Evolutionary conservation across 192 early-diverging fungal species (phyloP).

Genomic region (Backusella morwellensis): DNA sequence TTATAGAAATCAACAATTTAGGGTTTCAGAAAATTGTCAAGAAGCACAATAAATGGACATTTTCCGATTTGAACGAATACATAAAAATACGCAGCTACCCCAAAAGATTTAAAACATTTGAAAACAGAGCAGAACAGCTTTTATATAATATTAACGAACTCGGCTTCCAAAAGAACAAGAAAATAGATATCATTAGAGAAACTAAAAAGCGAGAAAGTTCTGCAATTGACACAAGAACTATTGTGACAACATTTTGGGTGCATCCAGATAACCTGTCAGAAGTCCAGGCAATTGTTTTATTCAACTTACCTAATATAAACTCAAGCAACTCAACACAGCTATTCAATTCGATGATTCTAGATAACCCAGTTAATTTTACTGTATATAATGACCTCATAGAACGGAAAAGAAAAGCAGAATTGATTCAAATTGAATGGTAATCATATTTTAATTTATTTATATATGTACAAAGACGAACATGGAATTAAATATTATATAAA

Average conservation of each 20-base stretch:
- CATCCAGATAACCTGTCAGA: conserved; percentile 88
- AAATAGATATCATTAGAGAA: background rate
- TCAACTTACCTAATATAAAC: conserved; percentile 79
- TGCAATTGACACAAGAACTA: background rate
- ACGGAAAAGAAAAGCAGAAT: background rate
- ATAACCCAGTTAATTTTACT: background rate
- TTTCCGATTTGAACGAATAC: conserved; percentile 64
- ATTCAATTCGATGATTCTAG: background rate
- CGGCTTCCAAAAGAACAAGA: background rate
- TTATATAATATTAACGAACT: background rate
- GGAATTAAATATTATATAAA: background rate
- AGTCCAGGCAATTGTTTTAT: conserved; percentile 83
- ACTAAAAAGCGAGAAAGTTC: background rate
- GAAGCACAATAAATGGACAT: conserved; percentile 93
- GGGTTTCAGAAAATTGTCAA: conserved; percentile 91
- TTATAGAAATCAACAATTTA: conserved; percentile 70
- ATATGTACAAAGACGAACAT: background rate
- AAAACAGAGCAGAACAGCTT: background rate
- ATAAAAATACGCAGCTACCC: conserved; percentile 48
- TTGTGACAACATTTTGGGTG: conserved; percentile 72
- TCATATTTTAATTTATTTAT: background rate
- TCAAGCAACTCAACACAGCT: conserved; percentile 32
- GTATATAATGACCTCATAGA: background rate
- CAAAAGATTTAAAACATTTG: background rate
- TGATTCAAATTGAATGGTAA: background rate